phyloP scores from a whole-genome alignment of 495 filamentous ascomycete species.

The Neurospora sp. region DNA sequence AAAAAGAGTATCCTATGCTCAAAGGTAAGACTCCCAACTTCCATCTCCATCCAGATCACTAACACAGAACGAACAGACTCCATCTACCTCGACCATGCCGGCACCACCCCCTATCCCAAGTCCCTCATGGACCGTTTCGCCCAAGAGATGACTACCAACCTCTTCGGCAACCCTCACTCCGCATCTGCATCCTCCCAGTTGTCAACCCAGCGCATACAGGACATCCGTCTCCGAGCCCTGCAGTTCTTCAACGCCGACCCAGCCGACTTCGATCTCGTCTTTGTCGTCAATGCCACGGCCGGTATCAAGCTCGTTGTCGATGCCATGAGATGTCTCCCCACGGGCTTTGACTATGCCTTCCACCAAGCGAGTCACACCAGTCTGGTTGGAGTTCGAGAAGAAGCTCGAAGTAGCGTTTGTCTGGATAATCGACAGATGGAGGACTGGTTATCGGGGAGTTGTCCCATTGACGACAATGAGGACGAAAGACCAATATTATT shows the following conservation, averaged over 20 bases:
- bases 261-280: conserved; percentile 75
- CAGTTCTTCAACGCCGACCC: conserved; percentile 79
- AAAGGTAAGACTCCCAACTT: conserved; percentile 44
- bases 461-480: conserved; percentile 8
- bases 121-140: conserved; percentile 73
- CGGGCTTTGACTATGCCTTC: conserved; percentile 73
- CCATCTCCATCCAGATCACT: conserved; percentile 6
- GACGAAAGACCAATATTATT: conserved; percentile 43
- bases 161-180: conserved; percentile 91
- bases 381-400: conserved; percentile 70
- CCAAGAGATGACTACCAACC: conserved; percentile 60
- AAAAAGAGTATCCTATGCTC: conserved; percentile 76
- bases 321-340: conserved; percentile 50
- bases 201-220: conserved; percentile 64
- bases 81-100: conserved; percentile 89
- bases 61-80: conserved; percentile 38
- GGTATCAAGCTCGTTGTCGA: conserved; percentile 82
- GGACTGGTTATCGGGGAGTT: conserved; percentile 44
- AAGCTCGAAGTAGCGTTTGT: conserved; percentile 54
- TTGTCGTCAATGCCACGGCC: conserved; percentile 87
- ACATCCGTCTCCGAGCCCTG: conserved; percentile 61
- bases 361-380: conserved; percentile 84
- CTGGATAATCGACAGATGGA: conserved; percentile 61
- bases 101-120: conserved; percentile 71
- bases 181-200: conserved; percentile 70